Percentiles rank a stretch among this genome's conserved stretches.
phyloP scores from a whole-genome alignment of 345 rosid genomes.

The Brassica carinata region DNA sequence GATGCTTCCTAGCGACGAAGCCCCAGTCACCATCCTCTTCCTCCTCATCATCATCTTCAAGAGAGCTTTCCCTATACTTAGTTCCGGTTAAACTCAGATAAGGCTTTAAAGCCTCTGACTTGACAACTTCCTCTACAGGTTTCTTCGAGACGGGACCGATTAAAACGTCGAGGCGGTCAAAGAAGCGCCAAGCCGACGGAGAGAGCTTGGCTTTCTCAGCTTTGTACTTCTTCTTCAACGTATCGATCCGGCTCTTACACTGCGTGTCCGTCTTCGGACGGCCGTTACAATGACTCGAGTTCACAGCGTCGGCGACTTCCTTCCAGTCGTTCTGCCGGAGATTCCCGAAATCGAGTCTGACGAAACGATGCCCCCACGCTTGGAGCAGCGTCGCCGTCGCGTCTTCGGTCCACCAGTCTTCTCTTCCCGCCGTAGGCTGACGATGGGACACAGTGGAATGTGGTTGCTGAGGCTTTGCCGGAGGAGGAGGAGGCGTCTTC shows the following conservation, averaged over 20 bases:
- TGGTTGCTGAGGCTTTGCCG: slow-evolving; percentile 9
- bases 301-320: slow-evolving; percentile 73
- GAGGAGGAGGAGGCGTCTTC: neutral
- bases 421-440: slow-evolving; percentile 46
- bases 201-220: slow-evolving; percentile 7
- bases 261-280: slow-evolving; percentile 64
- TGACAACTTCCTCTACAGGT: neutral
- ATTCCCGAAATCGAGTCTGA: slow-evolving; percentile 69
- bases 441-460: slow-evolving; percentile 14
- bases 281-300: slow-evolving; percentile 48
- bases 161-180: slow-evolving; percentile 2
- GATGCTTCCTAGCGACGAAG: slow-evolving; percentile 45
- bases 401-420: slow-evolving; percentile 91
- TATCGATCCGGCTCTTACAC: slow-evolving; percentile 74
- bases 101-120: neutral
- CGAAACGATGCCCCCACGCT: slow-evolving; percentile 82
- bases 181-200: slow-evolving; percentile 1
- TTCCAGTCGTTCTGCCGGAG: slow-evolving; percentile 83
- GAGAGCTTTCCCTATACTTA: neutral
- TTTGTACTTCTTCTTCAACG: slow-evolving; percentile 38
- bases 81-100: neutral
- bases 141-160: slow-evolving; percentile 5
- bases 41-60: neutral
- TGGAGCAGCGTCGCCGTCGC: slow-evolving; percentile 74
- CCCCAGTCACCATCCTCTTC: slow-evolving; percentile 39